Evolutionary conservation across 805 yeast species (phyloP), one percentile per base, ranked within the genome.

Genomic region (Yarrowia sp.): DNA sequence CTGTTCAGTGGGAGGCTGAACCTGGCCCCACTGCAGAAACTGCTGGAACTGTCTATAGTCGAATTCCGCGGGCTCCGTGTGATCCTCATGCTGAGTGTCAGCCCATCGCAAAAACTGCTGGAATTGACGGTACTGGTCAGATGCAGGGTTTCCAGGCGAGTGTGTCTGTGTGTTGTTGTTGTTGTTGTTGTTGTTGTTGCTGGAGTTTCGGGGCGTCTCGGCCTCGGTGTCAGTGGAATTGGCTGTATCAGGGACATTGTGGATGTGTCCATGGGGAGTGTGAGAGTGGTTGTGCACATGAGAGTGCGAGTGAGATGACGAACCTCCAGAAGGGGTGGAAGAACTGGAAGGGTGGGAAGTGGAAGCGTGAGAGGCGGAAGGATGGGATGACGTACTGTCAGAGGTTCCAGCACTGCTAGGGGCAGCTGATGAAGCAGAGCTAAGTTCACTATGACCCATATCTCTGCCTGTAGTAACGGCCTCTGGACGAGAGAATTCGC

Each of bases 101-200:
- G 64, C 64, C 64, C 64, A 58, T 17, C 64, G 30, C 39, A 58
- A 12, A 58, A 58, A 58, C 64, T 43, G 64, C n/a, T 58, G 64
- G 50, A 58, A 58, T 43, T 58, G 64, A 10, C 64, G 49, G 33
- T 58, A 58, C 33, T 58, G 63, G 43, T 56, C 63, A n/a, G 63
- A 56, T 40, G 63, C 47, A 55, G 61, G 61, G 12, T 20, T 40
- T 13, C 15, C 42, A 15, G 20, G 17, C n/a, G 56, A 17, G 20
- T 30, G 43, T 14, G 58, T 24, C 30, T 24, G 30, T 24, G 30
- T 24, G 30, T 24, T 24, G 30, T 24, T 24, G 30, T 24, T 24
- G 30, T 7, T 24, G 30, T 24, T 24, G 30, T 24, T 24, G 30
- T 24, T 24, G 30, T 24, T 24, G 30, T 24, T 24, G 30, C 30